These are phyloP conservation scores for Barnettozyma sucrosica DNA, from an alignment of 805 yeast species.

Conservation along the genomic window DNA sequence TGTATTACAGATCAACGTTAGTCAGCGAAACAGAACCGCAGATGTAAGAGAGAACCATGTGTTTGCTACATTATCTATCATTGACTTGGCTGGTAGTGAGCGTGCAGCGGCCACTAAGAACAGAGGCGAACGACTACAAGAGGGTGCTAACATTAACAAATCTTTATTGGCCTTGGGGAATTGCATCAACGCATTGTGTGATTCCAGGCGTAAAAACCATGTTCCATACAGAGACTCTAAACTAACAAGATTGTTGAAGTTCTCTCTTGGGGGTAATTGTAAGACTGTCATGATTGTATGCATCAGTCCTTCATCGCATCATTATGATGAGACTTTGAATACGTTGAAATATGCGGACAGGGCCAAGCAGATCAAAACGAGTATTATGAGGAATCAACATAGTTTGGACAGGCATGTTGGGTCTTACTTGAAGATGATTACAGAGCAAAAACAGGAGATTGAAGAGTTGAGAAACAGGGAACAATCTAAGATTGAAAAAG, in stretches of 20 bases:
- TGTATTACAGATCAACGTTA: conserved; percentile 73
- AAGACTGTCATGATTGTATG: conserved; percentile 96
- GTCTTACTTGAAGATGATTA: conserved; percentile 75
- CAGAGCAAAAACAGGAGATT: conserved; percentile 72
- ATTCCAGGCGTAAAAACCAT: conserved; percentile 59
- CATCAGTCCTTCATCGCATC: conserved; percentile 77
- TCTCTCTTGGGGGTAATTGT: conserved; percentile 91
- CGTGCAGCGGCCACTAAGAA: conserved; percentile 87
- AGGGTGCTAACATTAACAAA: conserved; percentile 91
- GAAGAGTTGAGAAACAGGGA: conserved; percentile 60
- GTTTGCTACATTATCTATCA: conserved; percentile 76
- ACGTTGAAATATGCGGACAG: conserved; percentile 88
- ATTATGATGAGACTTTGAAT: conserved; percentile 89
- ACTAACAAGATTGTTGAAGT: conserved; percentile 77
- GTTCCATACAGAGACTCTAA: conserved; percentile 91
- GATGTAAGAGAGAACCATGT: conserved; percentile 63
- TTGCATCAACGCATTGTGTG: conserved; percentile 89
- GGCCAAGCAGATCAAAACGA: conserved; percentile 87
- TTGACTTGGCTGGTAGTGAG: conserved; percentile 94
- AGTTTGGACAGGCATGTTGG: conserved; percentile 80
- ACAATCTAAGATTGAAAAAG: conserved; percentile 33
- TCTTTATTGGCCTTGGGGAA: conserved; percentile 87
- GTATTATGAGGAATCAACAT: conserved; percentile 65
- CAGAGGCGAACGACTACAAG: conserved; percentile 72
- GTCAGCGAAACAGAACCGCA: conserved; percentile 53